These are phyloP conservation scores for Paramyrothecium roridum DNA, from an alignment of 2,329 filamentous ascomycete genomes.

Conservation along the genomic window DNA sequence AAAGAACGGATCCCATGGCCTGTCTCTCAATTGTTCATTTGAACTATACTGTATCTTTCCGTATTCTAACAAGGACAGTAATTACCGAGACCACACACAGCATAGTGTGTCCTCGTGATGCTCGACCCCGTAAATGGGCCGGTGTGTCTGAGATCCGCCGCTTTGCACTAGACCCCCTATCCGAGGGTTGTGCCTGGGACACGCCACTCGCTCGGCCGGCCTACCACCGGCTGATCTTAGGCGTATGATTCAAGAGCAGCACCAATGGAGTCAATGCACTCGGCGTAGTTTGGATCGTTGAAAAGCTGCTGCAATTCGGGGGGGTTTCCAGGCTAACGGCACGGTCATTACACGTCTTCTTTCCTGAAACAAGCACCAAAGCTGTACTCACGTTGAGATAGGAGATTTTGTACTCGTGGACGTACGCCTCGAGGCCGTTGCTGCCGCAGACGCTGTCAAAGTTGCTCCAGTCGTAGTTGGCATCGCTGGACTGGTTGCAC, in stretches of 20 bases:
- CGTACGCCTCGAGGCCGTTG: slow-evolving; percentile 9
- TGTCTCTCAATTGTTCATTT: too few relatives aligned
- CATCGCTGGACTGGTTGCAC: slow-evolving; percentile 6
- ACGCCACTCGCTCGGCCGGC: too few relatives aligned
- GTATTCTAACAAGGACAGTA: too few relatives aligned
- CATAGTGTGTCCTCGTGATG: too few relatives aligned
- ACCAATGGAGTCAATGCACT: not conserved
- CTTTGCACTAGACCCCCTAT: too few relatives aligned
- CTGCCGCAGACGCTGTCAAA: slow-evolving; percentile 8
- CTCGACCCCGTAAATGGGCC: too few relatives aligned
- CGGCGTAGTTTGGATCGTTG: not conserved
- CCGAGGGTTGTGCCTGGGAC: too few relatives aligned
- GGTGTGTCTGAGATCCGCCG: too few relatives aligned
- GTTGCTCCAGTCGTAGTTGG: slow-evolving; percentile 10
- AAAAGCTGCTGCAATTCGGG: not conserved
- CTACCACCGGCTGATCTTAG: not conserved
- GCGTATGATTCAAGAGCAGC: not conserved
- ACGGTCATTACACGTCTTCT: not conserved
- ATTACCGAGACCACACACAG: too few relatives aligned
- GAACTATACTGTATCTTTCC: too few relatives aligned
- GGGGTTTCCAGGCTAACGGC: not conserved
- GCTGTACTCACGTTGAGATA: slow-evolving; percentile 8
- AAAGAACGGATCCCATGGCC: too few relatives aligned
- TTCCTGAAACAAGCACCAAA: not conserved
- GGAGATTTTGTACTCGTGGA: slow-evolving; percentile 7